Evolutionary conservation across 2,329 filamentous ascomycete species (phyloP).

Genomic region (Phyllosticta citrichinensis): DNA sequence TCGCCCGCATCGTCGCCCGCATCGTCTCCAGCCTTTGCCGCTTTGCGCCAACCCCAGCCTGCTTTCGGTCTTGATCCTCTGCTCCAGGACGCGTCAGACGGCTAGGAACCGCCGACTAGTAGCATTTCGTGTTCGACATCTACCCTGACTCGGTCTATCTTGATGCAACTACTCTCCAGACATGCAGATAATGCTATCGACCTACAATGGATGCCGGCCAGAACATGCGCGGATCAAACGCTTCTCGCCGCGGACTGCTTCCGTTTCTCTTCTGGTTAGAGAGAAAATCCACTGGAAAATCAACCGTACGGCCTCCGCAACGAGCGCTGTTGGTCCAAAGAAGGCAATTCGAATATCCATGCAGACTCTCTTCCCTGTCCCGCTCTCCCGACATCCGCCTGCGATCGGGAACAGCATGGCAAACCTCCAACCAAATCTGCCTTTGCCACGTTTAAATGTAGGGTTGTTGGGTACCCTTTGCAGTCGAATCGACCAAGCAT

Average conservation of each 20-base stretch:
- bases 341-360: not conserved
- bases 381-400: not conserved
- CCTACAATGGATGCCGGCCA: not conserved
- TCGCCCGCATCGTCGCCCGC: not conserved
- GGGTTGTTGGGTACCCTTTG: not conserved
- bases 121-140: not conserved
- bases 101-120: not conserved
- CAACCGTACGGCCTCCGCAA: not conserved
- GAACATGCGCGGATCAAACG: not conserved
- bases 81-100: not conserved
- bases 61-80: not conserved
- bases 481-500: not conserved
- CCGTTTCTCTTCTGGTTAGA: not conserved
- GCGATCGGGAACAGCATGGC: not conserved
- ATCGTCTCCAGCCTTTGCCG: not conserved
- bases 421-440: not conserved
- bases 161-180: not conserved
- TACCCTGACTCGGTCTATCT: not conserved
- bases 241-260: not conserved
- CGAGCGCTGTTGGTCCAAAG: not conserved
- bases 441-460: not conserved
- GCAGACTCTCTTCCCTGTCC: not conserved
- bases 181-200: not conserved
- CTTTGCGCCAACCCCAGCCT: not conserved
- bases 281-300: not conserved